phyloP scores from a whole-genome alignment of 495 filamentous ascomycete species.

The Aspergillus incahuasiensis region DNA sequence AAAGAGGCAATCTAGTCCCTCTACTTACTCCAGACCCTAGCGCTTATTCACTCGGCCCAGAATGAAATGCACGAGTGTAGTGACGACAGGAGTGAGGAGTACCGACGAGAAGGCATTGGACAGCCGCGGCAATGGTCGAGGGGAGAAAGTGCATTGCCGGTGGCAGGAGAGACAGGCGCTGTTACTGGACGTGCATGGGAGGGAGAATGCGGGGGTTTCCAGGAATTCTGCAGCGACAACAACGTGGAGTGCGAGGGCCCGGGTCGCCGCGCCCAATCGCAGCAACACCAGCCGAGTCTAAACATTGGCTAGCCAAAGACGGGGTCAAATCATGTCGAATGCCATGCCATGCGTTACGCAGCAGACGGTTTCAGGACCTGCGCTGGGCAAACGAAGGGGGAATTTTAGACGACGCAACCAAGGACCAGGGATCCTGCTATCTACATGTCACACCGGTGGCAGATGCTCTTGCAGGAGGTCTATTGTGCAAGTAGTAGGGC shows the following conservation, averaged over 20 bases:
- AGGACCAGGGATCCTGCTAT: not conserved
- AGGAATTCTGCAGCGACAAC: not conserved
- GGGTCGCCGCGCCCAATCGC: not conserved
- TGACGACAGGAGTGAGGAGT: not conserved
- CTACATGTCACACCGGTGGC: not conserved
- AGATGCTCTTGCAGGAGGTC: not conserved
- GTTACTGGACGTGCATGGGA: not conserved
- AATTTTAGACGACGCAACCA: conserved; percentile 4
- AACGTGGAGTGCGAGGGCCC: conserved; percentile 3
- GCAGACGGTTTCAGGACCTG: not conserved
- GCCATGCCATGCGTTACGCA: not conserved
- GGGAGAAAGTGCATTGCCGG: conserved; percentile 6
- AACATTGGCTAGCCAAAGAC: conserved; percentile 2
- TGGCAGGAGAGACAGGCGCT: not conserved
- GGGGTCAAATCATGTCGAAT: not conserved
- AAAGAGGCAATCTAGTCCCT: not conserved
- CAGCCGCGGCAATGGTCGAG: conserved; percentile 23
- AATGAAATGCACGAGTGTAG: not conserved
- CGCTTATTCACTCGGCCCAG: not conserved
- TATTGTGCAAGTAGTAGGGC: not conserved
- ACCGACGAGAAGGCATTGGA: not conserved
- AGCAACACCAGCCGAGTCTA: not conserved
- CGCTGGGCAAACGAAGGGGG: not conserved
- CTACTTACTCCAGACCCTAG: not conserved
- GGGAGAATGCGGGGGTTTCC: conserved; percentile 8